These are phyloP conservation scores for Hypseocharis bilobata DNA, from an alignment of 441 rosid species.

Conservation along the genomic window DNA sequence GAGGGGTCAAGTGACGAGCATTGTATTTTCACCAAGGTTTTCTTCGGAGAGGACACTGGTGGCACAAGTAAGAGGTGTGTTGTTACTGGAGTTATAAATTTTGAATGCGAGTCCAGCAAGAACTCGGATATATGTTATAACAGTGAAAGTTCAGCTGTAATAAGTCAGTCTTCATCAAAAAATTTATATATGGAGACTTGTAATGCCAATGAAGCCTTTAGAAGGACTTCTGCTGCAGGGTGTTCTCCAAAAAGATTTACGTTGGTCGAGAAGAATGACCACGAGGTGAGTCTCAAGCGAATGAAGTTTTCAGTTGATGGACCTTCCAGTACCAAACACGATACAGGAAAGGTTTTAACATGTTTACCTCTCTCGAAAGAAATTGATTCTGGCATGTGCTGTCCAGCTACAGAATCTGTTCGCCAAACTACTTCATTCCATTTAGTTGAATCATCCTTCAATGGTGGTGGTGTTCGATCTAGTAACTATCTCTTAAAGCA, in stretches of 20 bases:
- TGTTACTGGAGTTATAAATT: constrained; percentile 38
- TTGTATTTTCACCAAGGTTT: constrained; percentile 45
- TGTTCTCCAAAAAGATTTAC: constrained; percentile 31
- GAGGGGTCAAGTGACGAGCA: constrained; percentile 57
- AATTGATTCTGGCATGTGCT: constrained; percentile 19
- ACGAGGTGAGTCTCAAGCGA: constrained; percentile 32
- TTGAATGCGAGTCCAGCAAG: constrained; percentile 38
- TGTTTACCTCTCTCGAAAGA: constrained; percentile 21
- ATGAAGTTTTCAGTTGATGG: constrained; percentile 36
- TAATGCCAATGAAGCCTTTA: constrained; percentile 24
- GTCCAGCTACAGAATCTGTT: constrained; percentile 26
- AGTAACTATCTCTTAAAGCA: constrained; percentile 50
- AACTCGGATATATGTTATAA: constrained; percentile 36
- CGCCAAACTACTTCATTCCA: constrained; percentile 32
- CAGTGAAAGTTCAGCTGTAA: constrained; percentile 53
- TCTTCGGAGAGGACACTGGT: constrained; percentile 41
- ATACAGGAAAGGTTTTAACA: constrained; percentile 21
- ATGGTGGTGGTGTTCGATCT: constrained; percentile 41
- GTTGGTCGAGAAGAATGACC: constrained; percentile 32
- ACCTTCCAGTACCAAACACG: constrained; percentile 23
- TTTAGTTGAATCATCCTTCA: constrained; percentile 52
- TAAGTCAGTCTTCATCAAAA: constrained; percentile 41
- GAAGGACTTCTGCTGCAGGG: constrained; percentile 28
- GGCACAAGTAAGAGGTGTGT: constrained; percentile 39
- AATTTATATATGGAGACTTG: constrained; percentile 28